A percentile compares a stretch with the other conserved stretches of the same genome.
phyloP scores from a whole-genome alignment of 805 yeast genomes.

The Kodamaea restingae region DNA sequence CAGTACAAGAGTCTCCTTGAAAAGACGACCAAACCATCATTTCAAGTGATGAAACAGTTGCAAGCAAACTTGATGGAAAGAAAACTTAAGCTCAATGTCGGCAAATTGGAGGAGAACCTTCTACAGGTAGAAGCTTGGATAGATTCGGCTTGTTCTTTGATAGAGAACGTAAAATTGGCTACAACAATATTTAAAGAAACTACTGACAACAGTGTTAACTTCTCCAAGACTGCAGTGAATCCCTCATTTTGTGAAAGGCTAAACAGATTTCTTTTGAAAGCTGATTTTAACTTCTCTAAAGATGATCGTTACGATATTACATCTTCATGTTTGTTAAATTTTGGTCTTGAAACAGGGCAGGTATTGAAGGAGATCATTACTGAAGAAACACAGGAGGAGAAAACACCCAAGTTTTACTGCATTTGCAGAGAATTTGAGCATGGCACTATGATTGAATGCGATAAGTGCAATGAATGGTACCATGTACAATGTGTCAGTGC shows the following conservation, averaged over 20 bases:
- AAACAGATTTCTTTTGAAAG: slow-evolving; percentile 18
- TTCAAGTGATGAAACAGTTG: slow-evolving; percentile 23
- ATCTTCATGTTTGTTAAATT: slow-evolving; percentile 19
- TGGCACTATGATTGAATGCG: slow-evolving; percentile 69
- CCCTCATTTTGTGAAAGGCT: slow-evolving; percentile 18
- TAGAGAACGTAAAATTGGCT: slow-evolving; percentile 14
- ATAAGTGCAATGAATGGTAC: slow-evolving; percentile 67
- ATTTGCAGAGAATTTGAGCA: slow-evolving; percentile 58
- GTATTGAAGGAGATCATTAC: neutral
- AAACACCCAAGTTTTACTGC: slow-evolving; percentile 40
- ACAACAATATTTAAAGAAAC: slow-evolving; percentile 17
- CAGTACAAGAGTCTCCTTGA: slow-evolving; percentile 11
- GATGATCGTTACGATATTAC: slow-evolving; percentile 25
- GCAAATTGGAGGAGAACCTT: slow-evolving; percentile 14
- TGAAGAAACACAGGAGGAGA: slow-evolving; percentile 8
- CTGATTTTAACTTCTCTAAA: slow-evolving; percentile 23
- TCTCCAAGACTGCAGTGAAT: slow-evolving; percentile 18
- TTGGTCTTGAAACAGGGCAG: neutral
- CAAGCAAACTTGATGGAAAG: slow-evolving; percentile 19
- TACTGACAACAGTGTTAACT: slow-evolving; percentile 13
- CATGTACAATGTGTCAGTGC: slow-evolving; percentile 54
- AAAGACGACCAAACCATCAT: slow-evolving; percentile 11
- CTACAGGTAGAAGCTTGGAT: slow-evolving; percentile 24
- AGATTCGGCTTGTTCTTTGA: slow-evolving; percentile 11
- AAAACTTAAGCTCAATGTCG: slow-evolving; percentile 17